These are phyloP conservation scores for Thelonectria discophora DNA, from an alignment of 2,329 filamentous ascomycete genomes.

Conservation along the genomic window DNA sequence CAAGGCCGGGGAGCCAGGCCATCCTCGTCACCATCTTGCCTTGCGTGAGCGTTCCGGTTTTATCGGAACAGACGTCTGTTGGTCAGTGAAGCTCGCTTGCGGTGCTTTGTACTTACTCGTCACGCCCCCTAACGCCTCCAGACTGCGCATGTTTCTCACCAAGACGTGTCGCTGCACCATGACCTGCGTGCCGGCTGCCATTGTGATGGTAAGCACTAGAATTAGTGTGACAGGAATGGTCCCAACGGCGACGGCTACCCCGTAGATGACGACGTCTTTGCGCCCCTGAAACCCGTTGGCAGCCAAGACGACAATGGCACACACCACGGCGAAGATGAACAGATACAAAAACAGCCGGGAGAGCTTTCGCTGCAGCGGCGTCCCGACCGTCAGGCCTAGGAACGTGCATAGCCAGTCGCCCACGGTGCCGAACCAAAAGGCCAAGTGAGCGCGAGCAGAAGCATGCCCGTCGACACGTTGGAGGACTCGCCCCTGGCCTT, in stretches of 20 bases:
- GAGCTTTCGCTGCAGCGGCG: conserved; percentile 75
- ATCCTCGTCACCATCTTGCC: conserved; percentile 64
- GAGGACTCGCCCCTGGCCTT: conserved; percentile 56
- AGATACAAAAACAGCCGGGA: conserved; percentile 74
- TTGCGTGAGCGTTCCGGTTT: conserved; percentile 64
- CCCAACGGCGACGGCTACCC: conserved; percentile 56
- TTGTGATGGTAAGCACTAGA: conserved; percentile 67
- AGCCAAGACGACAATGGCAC: conserved; percentile 73
- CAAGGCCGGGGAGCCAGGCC: conserved; percentile 60
- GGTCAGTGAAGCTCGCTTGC: conserved; percentile 19
- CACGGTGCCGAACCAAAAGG: conserved; percentile 38
- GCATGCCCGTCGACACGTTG: conserved; percentile 25
- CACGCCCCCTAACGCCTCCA: conserved; percentile 67
- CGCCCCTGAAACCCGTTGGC: conserved; percentile 66
- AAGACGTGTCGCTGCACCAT: conserved; percentile 64
- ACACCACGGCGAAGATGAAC: conserved; percentile 72
- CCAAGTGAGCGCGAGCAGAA: neutral
- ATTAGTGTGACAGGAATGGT: conserved; percentile 62
- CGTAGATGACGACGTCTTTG: conserved; percentile 67
- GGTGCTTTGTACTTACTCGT: conserved; percentile 47
- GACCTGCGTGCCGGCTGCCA: conserved; percentile 61
- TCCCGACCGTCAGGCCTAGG: conserved; percentile 73
- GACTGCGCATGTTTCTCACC: conserved; percentile 59
- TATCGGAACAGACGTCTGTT: conserved; percentile 63
- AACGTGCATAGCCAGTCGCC: conserved; percentile 69